Conservation (phyloP, 176 grass and related monocot species). For the Typha latifolia region DNA sequence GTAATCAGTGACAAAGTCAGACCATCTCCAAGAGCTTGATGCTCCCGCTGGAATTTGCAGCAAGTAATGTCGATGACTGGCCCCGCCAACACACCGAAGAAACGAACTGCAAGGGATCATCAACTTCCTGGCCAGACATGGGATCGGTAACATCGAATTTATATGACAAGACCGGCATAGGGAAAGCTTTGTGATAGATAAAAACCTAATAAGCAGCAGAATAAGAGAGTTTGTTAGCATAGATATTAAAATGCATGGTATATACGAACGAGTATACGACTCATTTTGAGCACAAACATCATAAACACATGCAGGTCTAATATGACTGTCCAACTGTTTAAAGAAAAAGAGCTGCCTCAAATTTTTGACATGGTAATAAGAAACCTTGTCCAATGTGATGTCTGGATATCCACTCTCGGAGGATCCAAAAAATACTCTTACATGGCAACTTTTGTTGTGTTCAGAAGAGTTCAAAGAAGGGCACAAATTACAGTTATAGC, state of each 20-base stretch:
- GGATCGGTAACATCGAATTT: slow-evolving; percentile 75
- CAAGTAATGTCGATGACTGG: slow-evolving; percentile 70
- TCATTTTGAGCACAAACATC: too few relatives aligned
- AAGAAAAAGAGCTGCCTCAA: too few relatives aligned
- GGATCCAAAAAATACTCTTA: too few relatives aligned
- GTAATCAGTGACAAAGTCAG: slow-evolving; percentile 10
- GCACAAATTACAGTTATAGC: too few relatives aligned
- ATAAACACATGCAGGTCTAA: too few relatives aligned
- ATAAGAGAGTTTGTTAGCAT: not conserved
- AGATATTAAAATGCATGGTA: not conserved
- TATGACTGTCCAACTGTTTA: too few relatives aligned
- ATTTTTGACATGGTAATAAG: too few relatives aligned
- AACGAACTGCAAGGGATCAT: slow-evolving; percentile 72
- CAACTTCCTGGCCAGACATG: slow-evolving; percentile 79
- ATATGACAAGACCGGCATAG: slow-evolving; percentile 83
- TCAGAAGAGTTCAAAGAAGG: too few relatives aligned
- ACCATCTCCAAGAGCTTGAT: slow-evolving; percentile 96
- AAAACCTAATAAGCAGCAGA: slow-evolving; percentile 51
- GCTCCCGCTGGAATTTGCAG: slow-evolving; percentile 86
- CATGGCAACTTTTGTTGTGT: too few relatives aligned
- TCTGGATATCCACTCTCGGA: too few relatives aligned
- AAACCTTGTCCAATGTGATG: too few relatives aligned
- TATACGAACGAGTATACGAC: too few relatives aligned
- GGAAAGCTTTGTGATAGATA: slow-evolving; percentile 86
- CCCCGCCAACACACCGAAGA: slow-evolving; percentile 91